Conservation (phyloP, 139 green algal species). For the Closterium sp. region DNA sequence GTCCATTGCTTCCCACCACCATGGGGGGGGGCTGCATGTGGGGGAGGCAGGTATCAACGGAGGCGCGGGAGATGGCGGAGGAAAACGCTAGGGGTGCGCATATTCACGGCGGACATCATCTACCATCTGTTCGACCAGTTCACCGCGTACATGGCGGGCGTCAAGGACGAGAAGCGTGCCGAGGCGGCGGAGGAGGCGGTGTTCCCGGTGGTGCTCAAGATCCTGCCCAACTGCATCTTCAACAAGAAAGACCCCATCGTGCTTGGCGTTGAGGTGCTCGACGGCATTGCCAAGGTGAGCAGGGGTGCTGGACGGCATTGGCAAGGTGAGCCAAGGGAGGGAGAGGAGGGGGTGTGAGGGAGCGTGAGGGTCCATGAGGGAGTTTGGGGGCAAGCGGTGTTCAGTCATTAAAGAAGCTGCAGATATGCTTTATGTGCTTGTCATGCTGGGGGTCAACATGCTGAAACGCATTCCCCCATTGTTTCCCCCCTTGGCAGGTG, state of each 20-base stretch:
- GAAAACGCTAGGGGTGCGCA: constrained; percentile 79
- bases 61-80: constrained; percentile 78
- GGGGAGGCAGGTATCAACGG: constrained; percentile 49
- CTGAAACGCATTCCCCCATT: neutral
- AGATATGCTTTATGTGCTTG: too few relatives aligned
- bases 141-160: constrained; percentile 66
- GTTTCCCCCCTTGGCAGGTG: constrained; percentile 38
- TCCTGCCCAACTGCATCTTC: constrained; percentile 94
- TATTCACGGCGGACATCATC: constrained; percentile 99
- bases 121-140: constrained; percentile 99
- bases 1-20: neutral
- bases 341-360: too few relatives aligned
- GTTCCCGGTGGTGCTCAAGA: constrained; percentile 87
- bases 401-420: too few relatives aligned
- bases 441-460: neutral
- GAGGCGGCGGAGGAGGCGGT: constrained; percentile 79
- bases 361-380: too few relatives aligned
- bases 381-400: too few relatives aligned
- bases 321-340: constrained; percentile 24
- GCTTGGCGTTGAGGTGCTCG: constrained; percentile 84
- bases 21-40: too few relatives aligned
- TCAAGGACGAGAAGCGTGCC: constrained; percentile 79
- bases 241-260: constrained; percentile 98
- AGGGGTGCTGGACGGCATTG: constrained; percentile 78
- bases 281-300: constrained; percentile 75